These are phyloP conservation scores for Aspergillus brasiliensis DNA, from an alignment of 2,329 filamentous ascomycete genomes.

Conservation along the genomic window DNA sequence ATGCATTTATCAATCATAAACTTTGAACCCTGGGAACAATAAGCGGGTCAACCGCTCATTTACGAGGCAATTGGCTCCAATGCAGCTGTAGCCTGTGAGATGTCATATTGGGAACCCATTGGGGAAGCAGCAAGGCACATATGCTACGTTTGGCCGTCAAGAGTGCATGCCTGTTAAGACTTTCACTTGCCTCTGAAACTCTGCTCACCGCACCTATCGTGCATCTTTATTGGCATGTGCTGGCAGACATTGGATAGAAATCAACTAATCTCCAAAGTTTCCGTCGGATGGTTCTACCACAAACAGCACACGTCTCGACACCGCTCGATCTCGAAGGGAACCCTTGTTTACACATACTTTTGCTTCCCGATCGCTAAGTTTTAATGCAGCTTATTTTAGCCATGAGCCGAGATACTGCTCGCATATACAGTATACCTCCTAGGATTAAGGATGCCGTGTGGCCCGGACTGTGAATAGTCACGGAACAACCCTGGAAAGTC, in stretches of 20 bases:
- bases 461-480: constrained; percentile 1
- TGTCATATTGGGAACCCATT: constrained; percentile 13
- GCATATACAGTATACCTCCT: background rate
- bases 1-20: constrained; percentile 17
- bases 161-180: constrained; percentile 5
- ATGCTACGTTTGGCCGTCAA: constrained; percentile 10
- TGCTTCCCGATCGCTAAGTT: background rate
- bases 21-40: constrained; percentile 6
- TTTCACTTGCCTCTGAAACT: constrained; percentile 6
- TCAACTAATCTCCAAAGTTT: constrained; percentile 7
- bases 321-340: constrained; percentile 3
- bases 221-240: constrained; percentile 21
- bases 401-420: background rate
- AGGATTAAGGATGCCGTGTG: constrained; percentile 7
- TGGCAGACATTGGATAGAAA: constrained; percentile 7
- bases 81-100: constrained; percentile 17
- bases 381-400: background rate
- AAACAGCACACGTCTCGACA: constrained; percentile 5
- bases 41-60: constrained; percentile 2
- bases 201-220: constrained; percentile 21
- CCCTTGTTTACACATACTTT: background rate
- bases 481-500: constrained; percentile 12
- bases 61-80: constrained; percentile 1
- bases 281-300: constrained; percentile 3
- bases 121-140: constrained; percentile 12